Evolutionary conservation across 2,329 filamentous ascomycete genomes (phyloP).

Genomic region (Fusarium sp.): DNA sequence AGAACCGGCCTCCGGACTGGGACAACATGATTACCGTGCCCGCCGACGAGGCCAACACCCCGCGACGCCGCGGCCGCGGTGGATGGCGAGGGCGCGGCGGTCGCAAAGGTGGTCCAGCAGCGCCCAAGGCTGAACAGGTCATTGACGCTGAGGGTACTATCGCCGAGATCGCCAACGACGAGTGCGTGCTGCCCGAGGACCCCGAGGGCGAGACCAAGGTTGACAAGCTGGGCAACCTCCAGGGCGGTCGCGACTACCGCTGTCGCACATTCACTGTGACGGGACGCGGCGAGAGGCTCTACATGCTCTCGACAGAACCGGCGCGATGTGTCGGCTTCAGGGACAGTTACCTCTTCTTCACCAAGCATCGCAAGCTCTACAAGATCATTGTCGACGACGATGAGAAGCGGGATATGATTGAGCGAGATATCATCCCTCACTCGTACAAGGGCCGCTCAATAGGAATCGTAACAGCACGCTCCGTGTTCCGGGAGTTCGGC

Average conservation of each 20-base stretch:
- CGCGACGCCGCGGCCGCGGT: constrained; percentile 73
- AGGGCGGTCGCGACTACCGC: constrained; percentile 89
- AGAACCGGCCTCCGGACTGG: constrained; percentile 86
- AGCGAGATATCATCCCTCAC: constrained; percentile 94
- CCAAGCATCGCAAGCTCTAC: constrained; percentile 94
- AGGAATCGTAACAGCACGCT: constrained; percentile 94
- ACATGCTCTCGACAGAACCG: constrained; percentile 99
- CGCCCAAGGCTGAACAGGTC: constrained; percentile 83
- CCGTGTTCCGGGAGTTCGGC: constrained; percentile 96
- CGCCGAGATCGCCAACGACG: constrained; percentile 90
- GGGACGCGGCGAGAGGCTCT: constrained; percentile 85
- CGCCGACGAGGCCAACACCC: constrained; percentile 67
- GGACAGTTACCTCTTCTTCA: constrained; percentile 99
- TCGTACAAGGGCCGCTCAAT: constrained; percentile 99
- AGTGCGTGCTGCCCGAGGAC: constrained; percentile 89
- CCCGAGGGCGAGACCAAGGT: constrained; percentile 92
- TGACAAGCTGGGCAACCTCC: constrained; percentile 85
- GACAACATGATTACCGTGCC: constrained; percentile 71
- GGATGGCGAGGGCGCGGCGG: constrained; percentile 78
- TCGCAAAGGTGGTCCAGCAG: constrained; percentile 75
- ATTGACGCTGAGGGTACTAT: constrained; percentile 95
- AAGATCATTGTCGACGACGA: constrained; percentile 98
- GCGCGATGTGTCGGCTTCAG: constrained; percentile 96
- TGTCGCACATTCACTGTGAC: constrained; percentile 94
- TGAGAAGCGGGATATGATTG: constrained; percentile 97